phyloP scores from a whole-genome alignment of 495 filamentous ascomycete species.

The Aspergillus ellipticus region DNA sequence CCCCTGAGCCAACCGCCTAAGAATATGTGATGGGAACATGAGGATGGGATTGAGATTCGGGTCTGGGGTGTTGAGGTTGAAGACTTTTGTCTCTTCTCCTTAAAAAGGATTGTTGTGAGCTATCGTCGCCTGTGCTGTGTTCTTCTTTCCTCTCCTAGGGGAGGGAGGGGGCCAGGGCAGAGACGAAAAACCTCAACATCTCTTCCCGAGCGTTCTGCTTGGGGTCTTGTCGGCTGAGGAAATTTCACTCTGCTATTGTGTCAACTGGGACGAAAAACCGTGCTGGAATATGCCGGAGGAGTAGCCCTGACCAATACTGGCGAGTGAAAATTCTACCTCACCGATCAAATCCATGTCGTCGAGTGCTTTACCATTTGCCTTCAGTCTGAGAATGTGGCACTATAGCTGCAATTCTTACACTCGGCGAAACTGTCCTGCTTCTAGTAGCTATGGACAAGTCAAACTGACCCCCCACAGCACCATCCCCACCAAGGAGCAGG shows the following conservation, averaged over 20 bases:
- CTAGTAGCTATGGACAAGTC: constrained; percentile 63
- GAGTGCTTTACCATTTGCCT: constrained; percentile 57
- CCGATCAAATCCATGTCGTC: constrained; percentile 74
- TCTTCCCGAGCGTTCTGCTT: constrained; percentile 60
- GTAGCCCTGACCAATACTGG: constrained; percentile 14
- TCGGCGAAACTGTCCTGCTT: constrained; percentile 69
- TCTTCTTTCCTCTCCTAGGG: too few relatives aligned
- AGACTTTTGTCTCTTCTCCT: constrained; percentile 64
- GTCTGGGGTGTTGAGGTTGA: constrained; percentile 77
- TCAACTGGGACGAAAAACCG: constrained; percentile 16
- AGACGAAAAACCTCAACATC: constrained; percentile 42
- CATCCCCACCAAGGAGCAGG: constrained; percentile 84
- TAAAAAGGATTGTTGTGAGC: constrained; percentile 73
- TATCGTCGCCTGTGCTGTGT: constrained; percentile 26
- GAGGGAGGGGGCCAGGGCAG: constrained; percentile 20
- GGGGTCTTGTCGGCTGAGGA: constrained; percentile 80
- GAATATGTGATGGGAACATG: constrained; percentile 34
- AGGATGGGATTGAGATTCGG: constrained; percentile 47
- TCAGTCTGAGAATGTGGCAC: constrained; percentile 86
- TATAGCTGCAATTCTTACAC: constrained; percentile 82
- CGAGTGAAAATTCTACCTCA: constrained; percentile 46
- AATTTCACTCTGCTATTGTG: constrained; percentile 4
- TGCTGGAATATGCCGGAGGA: constrained; percentile 34
- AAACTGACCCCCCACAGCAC: constrained; percentile 71
- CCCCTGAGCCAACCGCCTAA: constrained; percentile 15